Base-by-base conservation (phyloP, 139 green algal species). In the Volvox africanus region DNA sequence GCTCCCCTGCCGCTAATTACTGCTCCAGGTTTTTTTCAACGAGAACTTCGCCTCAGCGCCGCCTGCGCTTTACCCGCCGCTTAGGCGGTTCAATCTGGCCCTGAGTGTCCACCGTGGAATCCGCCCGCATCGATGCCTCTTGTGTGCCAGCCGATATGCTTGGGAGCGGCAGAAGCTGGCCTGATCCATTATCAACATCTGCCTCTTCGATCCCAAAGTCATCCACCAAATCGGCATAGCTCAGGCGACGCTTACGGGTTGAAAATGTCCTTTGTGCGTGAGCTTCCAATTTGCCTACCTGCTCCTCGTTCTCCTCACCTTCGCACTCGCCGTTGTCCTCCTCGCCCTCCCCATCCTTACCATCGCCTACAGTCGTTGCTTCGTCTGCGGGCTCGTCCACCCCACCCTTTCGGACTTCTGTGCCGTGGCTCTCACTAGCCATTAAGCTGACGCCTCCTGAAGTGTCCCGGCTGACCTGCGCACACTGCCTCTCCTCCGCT, bases 221-320 rank as follows among this genome's bases (percentile, higher is more conserved):
- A 21, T 36, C 84, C 14, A 1, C 84, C 1, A 69, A 89, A 21
- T 89, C 84, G 24, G 20, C 85, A 1, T 71, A 55, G 44, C 69
- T 89, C 0, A 73, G 44, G 9, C 85, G 69, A 18, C 85, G 85
- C 85, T 89, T 89, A 68, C 71, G 85, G 37, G 69, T n/a, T 5
- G 67, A 71, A 26, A 77, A 61, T n/a, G 81, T 19, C 18, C 21
- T 61, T 2, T 30, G 30, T 55, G 30, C 26, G n/a, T 1, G 20
- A 30, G n/a, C 28, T 33, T 0, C 30, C 81, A 73, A 3, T 33
- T 61, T 55, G 17, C 20, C 55, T 30, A 69, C 36, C n/a, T 89
- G 61, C n/a, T 33, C 44, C 44, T 75, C 85, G 33, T 82, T 44
- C 68, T 84, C 78, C 36, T 68, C 36, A 13, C 17, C 36, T 37